Evolutionary conservation across 345 rosid genomes (phyloP).

Genomic region (Eucalyptus curtisii): DNA sequence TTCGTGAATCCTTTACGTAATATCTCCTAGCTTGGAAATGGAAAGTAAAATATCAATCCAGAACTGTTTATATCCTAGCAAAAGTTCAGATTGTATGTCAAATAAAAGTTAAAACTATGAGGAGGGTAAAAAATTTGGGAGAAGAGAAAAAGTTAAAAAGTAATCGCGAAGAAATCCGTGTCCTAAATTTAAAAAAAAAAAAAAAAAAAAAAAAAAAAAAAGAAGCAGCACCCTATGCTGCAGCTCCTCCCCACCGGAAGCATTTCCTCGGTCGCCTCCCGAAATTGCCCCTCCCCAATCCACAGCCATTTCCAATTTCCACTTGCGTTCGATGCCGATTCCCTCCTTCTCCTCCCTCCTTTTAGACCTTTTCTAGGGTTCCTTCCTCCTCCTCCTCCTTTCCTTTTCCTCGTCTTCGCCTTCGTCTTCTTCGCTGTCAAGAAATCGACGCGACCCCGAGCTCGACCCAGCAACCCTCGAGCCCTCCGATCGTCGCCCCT

Average conservation of each 20-base stretch:
- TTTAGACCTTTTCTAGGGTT: not conserved
- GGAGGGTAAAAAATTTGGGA: not conserved
- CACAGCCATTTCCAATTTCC: not conserved
- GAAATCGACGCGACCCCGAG: not conserved
- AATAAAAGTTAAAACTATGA: not conserved
- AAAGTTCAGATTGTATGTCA: not conserved
- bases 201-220: not conserved
- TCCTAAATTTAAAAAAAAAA: not conserved
- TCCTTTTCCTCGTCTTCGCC: not conserved
- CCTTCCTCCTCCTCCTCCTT: not conserved
- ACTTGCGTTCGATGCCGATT: not conserved
- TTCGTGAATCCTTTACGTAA: fast-evolving
- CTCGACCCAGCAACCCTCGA: not conserved
- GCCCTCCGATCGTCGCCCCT: not conserved
- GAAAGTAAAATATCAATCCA: not conserved
- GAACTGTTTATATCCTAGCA: not conserved
- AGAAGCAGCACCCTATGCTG: not conserved
- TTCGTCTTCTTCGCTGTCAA: not conserved
- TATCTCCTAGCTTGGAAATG: not conserved
- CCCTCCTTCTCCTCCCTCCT: not conserved
- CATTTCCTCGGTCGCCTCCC: not conserved
- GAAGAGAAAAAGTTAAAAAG: not conserved
- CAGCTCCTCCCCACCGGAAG: not conserved
- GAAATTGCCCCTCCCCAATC: not conserved
- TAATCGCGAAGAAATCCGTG: fast-evolving